Evolutionary conservation across 2,329 filamentous ascomycete species (phyloP), one percentile per base, ranked within the genome.

Genomic region (Helicocarpus griseus): DNA sequence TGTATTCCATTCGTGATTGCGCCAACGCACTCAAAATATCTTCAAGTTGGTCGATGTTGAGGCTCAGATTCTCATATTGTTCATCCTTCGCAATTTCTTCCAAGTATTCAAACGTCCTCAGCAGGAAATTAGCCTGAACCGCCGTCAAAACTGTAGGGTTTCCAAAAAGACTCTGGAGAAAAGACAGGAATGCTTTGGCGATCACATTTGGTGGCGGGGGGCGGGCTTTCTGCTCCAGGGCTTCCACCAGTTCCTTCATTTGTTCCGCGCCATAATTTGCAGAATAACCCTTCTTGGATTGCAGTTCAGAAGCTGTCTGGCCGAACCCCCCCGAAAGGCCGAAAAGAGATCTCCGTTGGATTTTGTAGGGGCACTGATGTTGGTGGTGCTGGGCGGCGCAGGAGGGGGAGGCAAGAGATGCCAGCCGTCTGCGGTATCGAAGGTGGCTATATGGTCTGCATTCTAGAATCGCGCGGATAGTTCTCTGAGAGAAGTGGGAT

Each of bases 211-310:
- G 71, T 0, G 79, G 67, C 14, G 87, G 89, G 8, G 81, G 78
- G 31, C 88, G 79, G 33, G 82, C 73, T 48, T 79, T 76, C 51
- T 86, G 77, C 48, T 78, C 75, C 58, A 83, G 71, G 54, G 81
- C 78, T 58, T 80, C 79, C 49, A 79, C 73, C 65, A 88, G 78
- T 53, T 86, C 78, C 60, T 86, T 78, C 71, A 95, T 80, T 14
- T 77, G 78, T 57, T 82, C 80, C 61, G 89, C 79, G 49, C 89
- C 89, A 49, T 50, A 36, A 29, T 54, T 53, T 3, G 21, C 35
- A 29, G 29, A 19, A 14, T 54, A 26, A 26, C 38, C 50, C 22
- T 49, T 45, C 26, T 26, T 41, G 17, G n/a, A 40, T 49, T 19
- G 44, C 21, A 14, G 82, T 81, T 56, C 74, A 65, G 58, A 86